Evolutionary conservation across 2,329 filamentous ascomycete species (phyloP).

Genomic region (Dactylellina cionopaga): DNA sequence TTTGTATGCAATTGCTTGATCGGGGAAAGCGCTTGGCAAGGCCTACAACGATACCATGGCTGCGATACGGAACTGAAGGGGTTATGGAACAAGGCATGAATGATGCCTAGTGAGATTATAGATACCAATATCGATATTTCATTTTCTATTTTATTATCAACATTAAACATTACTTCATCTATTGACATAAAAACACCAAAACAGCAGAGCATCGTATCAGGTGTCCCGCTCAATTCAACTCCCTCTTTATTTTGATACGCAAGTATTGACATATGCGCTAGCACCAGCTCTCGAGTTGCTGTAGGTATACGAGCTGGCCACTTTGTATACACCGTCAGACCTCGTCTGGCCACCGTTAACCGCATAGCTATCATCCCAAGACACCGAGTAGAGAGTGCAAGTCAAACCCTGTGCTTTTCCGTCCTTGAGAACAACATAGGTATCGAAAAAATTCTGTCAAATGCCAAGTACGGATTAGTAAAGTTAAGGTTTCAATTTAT

Average conservation of each 20-base stretch:
- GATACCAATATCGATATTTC: background rate
- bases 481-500: background rate
- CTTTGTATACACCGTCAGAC: constrained; percentile 29
- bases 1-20: constrained; percentile 2
- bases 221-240: background rate
- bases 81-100: background rate
- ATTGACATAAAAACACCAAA: background rate
- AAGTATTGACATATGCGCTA: background rate
- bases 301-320: constrained; percentile 35
- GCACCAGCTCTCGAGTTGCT: constrained; percentile 26
- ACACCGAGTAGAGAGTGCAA: constrained; percentile 27
- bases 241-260: too few species aligned
- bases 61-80: background rate
- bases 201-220: background rate
- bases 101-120: background rate
- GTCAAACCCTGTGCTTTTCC: constrained; percentile 45
- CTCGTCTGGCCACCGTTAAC: constrained; percentile 34
- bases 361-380: constrained; percentile 42
- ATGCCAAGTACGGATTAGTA: background rate
- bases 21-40: constrained; percentile 10
- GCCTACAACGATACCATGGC: constrained; percentile 3
- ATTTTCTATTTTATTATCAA: too few species aligned
- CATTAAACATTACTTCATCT: constrained; percentile 23
- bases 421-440: constrained; percentile 34
- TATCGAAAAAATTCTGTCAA: constrained; percentile 41